Evolutionary conservation across 2,329 filamentous ascomycete genomes (phyloP), one percentile per base, ranked within the genome.

Genomic region (Claviceps fusiformis): DNA sequence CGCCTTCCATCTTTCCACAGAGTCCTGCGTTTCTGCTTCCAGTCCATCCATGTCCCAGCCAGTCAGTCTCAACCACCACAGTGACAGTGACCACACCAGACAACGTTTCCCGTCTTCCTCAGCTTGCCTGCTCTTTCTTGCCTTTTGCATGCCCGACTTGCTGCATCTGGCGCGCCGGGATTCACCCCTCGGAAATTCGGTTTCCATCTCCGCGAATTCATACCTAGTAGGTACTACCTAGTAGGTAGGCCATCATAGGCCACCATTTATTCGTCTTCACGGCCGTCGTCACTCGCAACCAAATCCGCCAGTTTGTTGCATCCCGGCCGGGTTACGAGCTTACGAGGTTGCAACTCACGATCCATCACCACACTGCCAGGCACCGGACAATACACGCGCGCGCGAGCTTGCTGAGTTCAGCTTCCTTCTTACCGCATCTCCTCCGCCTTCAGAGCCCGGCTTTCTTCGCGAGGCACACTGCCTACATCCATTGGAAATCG

Each of bases 261-360:
- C n/a, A n/a, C n/a, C n/a, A n/a, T n/a, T n/a, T n/a, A n/a, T 29
- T 46, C 43, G n/a, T 53, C 31, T 31, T 4, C 41, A 37, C 50
- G 17, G 13, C 39, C 44, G 54, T 50, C 54, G 46, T 56, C 54
- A 53, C 53, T 51, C 37, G 39, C 29, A 39, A 13, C 45, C 27
- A 31, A 5, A 19, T 52, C 41, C 17, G 41, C n/a, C 41, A 9
- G 9, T 17, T 43, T 10, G 37, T 41, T 11, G n/a, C 31, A 37
- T 37, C 13, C n/a, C 50, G 19, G n/a, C 3, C 37, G 17, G 37
- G 37, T 7, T 50, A 24, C 45, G 45, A 55, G 46, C n/a, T n/a
- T n/a, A n/a, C n/a, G n/a, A n/a, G n/a, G n/a, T n/a, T n/a, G n/a
- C n/a, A n/a, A n/a, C n/a, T n/a, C n/a, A n/a, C n/a, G n/a, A 33